Percentiles rank a stretch among this genome's conserved stretches.
These are phyloP conservation scores for Hypoxylon fragiforme DNA, from an alignment of 495 filamentous ascomycete genomes.

Conservation along the genomic window DNA sequence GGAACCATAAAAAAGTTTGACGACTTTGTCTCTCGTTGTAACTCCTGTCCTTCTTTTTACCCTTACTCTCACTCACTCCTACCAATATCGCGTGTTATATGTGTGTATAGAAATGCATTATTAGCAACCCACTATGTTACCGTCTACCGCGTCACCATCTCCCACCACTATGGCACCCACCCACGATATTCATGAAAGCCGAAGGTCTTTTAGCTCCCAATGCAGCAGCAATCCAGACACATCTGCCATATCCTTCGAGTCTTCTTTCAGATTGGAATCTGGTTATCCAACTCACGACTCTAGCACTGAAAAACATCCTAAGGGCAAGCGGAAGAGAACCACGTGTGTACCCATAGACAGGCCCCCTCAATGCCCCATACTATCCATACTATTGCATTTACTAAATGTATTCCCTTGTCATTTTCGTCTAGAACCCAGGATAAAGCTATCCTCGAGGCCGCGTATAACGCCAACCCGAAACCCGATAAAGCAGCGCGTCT, in stretches of 20 bases:
- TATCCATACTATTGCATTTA: constrained; percentile 3
- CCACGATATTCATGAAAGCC: constrained; percentile 27
- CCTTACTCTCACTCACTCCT: neutral
- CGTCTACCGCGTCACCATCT: constrained; percentile 34
- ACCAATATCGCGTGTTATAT: no score
- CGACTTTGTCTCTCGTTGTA: constrained; percentile 35
- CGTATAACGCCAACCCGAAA: constrained; percentile 83
- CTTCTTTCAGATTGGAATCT: constrained; percentile 37
- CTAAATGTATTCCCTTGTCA: constrained; percentile 11
- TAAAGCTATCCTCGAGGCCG: constrained; percentile 85
- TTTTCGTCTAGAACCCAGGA: constrained; percentile 70
- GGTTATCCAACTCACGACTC: constrained; percentile 36
- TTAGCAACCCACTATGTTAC: constrained; percentile 32
- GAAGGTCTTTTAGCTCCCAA: constrained; percentile 36
- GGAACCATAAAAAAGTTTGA: no score
- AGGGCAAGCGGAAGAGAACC: constrained; percentile 59
- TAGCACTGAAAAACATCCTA: constrained; percentile 45
- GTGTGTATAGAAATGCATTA: constrained; percentile 33
- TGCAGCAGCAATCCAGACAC: constrained; percentile 37
- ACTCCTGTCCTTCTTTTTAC: constrained; percentile 11
- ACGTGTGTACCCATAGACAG: constrained; percentile 45
- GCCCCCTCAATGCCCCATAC: constrained; percentile 7
- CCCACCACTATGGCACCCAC: constrained; percentile 31
- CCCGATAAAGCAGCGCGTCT: constrained; percentile 88
- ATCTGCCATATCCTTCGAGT: constrained; percentile 36